phyloP scores from a whole-genome alignment of 345 rosid genomes.

The Eutrema heterophyllum region DNA sequence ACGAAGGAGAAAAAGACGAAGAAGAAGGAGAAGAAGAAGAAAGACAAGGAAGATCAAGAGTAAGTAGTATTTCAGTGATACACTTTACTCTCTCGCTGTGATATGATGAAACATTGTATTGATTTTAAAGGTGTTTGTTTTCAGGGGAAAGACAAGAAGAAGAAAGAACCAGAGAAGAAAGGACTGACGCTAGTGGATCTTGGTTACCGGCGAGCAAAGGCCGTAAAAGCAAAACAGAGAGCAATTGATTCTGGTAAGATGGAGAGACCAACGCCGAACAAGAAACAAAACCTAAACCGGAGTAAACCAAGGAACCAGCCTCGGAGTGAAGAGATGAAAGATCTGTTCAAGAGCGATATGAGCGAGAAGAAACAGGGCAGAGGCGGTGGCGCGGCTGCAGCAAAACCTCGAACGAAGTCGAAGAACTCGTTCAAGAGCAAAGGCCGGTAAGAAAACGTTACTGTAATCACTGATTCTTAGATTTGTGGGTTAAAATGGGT shows the following conservation, averaged over 20 bases:
- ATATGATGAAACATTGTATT: neutral
- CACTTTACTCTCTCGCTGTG: neutral
- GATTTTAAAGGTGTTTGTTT: neutral
- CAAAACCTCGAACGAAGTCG: slow-evolving; percentile 42
- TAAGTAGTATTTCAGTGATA: slow-evolving; percentile 33
- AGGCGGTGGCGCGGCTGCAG: slow-evolving; percentile 32
- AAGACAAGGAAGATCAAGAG: slow-evolving; percentile 32
- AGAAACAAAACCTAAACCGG: slow-evolving; percentile 45
- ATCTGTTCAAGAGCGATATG: slow-evolving; percentile 80
- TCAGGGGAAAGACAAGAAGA: slow-evolving; percentile 48
- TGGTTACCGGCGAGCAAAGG: slow-evolving; percentile 87
- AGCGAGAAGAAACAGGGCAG: slow-evolving; percentile 62
- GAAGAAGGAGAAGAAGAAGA: slow-evolving; percentile 41
- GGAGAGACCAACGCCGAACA: slow-evolving; percentile 37
- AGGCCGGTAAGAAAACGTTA: slow-evolving; percentile 51
- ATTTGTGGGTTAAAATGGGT: neutral
- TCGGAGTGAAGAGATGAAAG: slow-evolving; percentile 71
- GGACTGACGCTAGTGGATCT: slow-evolving; percentile 66
- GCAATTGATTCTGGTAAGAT: slow-evolving; percentile 68
- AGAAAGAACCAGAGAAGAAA: slow-evolving; percentile 50
- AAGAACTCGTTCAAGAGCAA: slow-evolving; percentile 89
- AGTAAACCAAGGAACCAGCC: slow-evolving; percentile 48
- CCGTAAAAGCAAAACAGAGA: slow-evolving; percentile 70
- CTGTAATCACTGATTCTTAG: neutral
- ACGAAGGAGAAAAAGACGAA: slow-evolving; percentile 45